A percentile compares a stretch with the other conserved stretches of the same genome.
phyloP scores from a whole-genome alignment of 2,329 filamentous ascomycete genomes.

The Botrytis cinerea region DNA sequence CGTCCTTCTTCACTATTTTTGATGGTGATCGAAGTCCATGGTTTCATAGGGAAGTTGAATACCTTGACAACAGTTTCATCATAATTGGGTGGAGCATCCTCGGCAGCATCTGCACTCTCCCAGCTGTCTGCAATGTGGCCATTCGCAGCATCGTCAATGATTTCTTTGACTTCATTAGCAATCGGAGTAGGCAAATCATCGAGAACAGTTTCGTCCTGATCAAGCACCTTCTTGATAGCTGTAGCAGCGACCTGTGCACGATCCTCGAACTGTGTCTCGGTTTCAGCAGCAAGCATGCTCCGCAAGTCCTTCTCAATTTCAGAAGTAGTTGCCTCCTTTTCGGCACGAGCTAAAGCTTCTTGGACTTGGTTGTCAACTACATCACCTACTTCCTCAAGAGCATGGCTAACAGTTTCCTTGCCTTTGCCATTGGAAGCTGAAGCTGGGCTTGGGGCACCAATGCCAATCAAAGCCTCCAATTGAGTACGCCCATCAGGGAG shows the following conservation, averaged over 20 bases:
- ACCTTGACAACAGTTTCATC: constrained; percentile 70
- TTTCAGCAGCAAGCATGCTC: constrained; percentile 52
- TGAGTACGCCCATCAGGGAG: constrained; percentile 44
- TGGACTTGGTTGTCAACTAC: constrained; percentile 20
- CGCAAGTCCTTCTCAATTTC: constrained; percentile 53
- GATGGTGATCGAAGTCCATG: constrained; percentile 88
- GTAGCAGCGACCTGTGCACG: constrained; percentile 51
- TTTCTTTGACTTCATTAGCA: constrained; percentile 58
- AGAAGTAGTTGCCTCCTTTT: constrained; percentile 50
- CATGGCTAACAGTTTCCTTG: constrained; percentile 70
- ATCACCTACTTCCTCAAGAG: constrained; percentile 41
- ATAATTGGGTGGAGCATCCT: constrained; percentile 62
- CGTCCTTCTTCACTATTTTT: constrained; percentile 57
- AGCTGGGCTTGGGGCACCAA: constrained; percentile 33
- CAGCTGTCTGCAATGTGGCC: constrained; percentile 76
- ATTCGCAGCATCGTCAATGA: constrained; percentile 56
- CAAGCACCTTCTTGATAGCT: constrained; percentile 55
- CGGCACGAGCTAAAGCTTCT: constrained; percentile 55
- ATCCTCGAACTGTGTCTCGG: constrained; percentile 56
- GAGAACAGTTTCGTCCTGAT: constrained; percentile 57
- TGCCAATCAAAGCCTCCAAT: constrained; percentile 40
- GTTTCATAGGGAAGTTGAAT: constrained; percentile 95
- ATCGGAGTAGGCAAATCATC: constrained; percentile 56
- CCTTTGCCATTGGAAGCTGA: constrained; percentile 28
- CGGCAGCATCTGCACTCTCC: constrained; percentile 80